phyloP scores from a whole-genome alignment of 345 rosid genomes.

The Eucalyptus globulus region DNA sequence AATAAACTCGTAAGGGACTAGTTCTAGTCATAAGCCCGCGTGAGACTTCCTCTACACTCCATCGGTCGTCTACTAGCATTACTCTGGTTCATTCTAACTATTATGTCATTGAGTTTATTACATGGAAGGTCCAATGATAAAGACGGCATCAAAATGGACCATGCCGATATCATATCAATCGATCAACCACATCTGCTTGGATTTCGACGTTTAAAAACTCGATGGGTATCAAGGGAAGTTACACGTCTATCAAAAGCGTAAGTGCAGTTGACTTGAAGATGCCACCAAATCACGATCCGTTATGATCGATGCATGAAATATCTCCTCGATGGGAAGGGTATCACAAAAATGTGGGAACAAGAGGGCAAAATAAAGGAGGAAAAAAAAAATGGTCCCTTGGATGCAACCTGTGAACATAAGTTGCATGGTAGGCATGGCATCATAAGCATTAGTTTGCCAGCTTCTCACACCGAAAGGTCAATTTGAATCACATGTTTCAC shows the following conservation, averaged over 20 bases:
- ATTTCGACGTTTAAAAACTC: not conserved
- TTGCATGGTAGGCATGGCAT: not conserved
- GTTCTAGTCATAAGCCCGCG: not conserved
- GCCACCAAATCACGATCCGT: not conserved
- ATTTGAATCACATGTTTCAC: constrained; percentile 4
- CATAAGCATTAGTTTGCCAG: not conserved
- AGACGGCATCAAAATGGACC: not conserved
- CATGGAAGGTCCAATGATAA: not conserved
- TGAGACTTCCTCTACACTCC: not conserved
- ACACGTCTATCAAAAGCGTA: not conserved
- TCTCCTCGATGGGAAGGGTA: not conserved
- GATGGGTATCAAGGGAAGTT: not conserved
- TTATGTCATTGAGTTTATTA: not conserved
- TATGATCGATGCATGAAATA: not conserved
- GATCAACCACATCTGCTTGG: not conserved
- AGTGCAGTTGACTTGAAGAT: not conserved
- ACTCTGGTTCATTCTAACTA: not conserved
- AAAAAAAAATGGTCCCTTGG: not conserved
- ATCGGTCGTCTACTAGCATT: not conserved
- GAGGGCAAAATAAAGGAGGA: not conserved
- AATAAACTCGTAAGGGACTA: not conserved
- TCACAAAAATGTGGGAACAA: not conserved
- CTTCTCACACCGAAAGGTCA: not conserved
- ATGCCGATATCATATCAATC: not conserved
- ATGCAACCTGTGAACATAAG: not conserved